Evolutionary conservation across 1,139 yeast species (phyloP).

Genomic region (Meyerozyma guilliermondii): DNA sequence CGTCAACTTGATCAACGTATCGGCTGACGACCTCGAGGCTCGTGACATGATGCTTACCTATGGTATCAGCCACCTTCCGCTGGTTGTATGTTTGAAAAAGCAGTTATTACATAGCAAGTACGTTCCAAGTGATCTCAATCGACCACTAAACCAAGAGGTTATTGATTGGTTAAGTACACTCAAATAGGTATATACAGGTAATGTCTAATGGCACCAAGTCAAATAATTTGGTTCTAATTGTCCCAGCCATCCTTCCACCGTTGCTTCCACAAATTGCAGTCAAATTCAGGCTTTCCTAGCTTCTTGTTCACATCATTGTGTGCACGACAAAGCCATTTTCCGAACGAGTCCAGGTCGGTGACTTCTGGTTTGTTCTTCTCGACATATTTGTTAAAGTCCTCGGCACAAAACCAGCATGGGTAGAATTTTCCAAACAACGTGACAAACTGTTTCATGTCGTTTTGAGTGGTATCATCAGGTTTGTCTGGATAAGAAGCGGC

Average conservation of each 20-base stretch:
- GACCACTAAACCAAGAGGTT: slow-evolving; percentile 48
- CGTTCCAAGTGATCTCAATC: slow-evolving; percentile 34
- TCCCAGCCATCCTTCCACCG: slow-evolving; percentile 89
- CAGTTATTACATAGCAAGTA: slow-evolving; percentile 58
- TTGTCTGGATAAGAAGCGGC: slow-evolving; percentile 84
- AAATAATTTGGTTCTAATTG: slow-evolving; percentile 12
- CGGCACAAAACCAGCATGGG: slow-evolving; percentile 95
- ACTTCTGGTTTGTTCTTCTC: slow-evolving; percentile 60
- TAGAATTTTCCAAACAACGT: slow-evolving; percentile 72
- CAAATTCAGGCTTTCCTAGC: slow-evolving; percentile 78
- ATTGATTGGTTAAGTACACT: slow-evolving; percentile 38
- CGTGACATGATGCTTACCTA: slow-evolving; percentile 56
- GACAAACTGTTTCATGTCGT: slow-evolving; percentile 67
- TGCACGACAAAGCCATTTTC: slow-evolving; percentile 91
- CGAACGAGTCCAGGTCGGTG: slow-evolving; percentile 69
- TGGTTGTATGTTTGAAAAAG: slow-evolving; percentile 60
- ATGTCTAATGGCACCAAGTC: no score
- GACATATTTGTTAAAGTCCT: slow-evolving; percentile 69
- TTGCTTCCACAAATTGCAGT: slow-evolving; percentile 85
- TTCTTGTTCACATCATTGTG: slow-evolving; percentile 87
- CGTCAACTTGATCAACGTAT: slow-evolving; percentile 64
- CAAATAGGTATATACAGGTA: neutral
- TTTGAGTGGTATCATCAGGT: slow-evolving; percentile 59
- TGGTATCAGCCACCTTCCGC: slow-evolving; percentile 54
- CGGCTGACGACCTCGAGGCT: slow-evolving; percentile 61